These are phyloP conservation scores for Tuber calosporum DNA, from an alignment of 495 filamentous ascomycete species.

Conservation along the genomic window DNA sequence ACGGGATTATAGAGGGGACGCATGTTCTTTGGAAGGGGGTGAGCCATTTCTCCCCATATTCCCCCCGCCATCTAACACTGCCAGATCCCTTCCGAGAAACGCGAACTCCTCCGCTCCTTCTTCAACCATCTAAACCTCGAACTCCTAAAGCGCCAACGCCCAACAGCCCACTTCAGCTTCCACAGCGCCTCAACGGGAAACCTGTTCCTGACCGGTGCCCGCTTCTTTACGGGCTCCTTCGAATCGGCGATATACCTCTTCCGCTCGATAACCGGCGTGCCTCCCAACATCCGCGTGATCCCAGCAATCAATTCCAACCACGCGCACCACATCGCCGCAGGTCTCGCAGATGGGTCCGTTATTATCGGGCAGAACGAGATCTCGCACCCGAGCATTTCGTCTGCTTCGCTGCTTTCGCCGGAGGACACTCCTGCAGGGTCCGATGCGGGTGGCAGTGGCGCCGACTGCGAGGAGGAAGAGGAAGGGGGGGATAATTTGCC, in stretches of 20 bases:
- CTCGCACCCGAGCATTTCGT: conserved; percentile 60
- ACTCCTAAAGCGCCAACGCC: conserved; percentile 76
- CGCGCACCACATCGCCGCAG: conserved; percentile 84
- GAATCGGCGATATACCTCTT: conserved; percentile 77
- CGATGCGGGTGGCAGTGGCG: conserved; percentile 38
- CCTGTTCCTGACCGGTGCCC: conserved; percentile 78
- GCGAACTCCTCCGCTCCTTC: conserved; percentile 84
- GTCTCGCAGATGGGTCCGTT: conserved; percentile 63
- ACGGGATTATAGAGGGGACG: conserved; percentile 77
- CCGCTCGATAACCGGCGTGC: conserved; percentile 71
- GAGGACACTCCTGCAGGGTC: conserved; percentile 22
- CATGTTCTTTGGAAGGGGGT: conserved; percentile 60
- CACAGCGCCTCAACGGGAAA: conserved; percentile 85
- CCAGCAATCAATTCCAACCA: conserved; percentile 92
- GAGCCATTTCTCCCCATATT: conserved; percentile 13
- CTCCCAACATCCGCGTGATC: conserved; percentile 65
- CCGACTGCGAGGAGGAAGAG: conserved; percentile 38
- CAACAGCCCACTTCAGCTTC: conserved; percentile 77
- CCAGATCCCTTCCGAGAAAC: conserved; percentile 69
- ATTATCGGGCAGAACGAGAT: conserved; percentile 92
- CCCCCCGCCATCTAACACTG: conserved; percentile 10
- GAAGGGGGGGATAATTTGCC: conserved; percentile 78
- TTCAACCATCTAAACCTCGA: conserved; percentile 83
- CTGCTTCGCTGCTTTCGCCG: conserved; percentile 14
- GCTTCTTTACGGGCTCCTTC: conserved; percentile 73